phyloP scores from a whole-genome alignment of 805 yeast genomes.

The Brettanomyces anomalus region DNA sequence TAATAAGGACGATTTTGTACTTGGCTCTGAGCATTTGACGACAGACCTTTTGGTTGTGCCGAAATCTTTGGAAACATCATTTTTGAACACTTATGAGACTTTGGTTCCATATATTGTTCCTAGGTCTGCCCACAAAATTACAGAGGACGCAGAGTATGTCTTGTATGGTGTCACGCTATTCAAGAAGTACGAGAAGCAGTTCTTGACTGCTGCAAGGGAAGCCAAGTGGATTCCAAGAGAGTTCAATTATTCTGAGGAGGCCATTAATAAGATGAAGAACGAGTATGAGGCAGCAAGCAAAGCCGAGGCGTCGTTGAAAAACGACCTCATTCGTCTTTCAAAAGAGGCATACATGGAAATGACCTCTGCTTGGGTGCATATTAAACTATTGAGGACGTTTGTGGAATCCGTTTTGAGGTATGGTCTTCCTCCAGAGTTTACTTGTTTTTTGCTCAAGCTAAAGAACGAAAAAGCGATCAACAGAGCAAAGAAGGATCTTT shows the following conservation, averaged over 20 bases:
- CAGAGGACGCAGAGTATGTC: constrained; percentile 64
- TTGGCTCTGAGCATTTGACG: constrained; percentile 76
- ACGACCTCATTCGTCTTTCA: constrained; percentile 74
- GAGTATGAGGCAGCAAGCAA: constrained; percentile 73
- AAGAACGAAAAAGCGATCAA: constrained; percentile 30
- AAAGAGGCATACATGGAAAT: constrained; percentile 87
- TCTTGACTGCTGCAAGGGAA: constrained; percentile 67
- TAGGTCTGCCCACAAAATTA: constrained; percentile 65
- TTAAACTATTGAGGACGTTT: constrained; percentile 77
- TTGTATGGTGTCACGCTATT: constrained; percentile 77
- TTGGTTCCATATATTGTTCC: constrained; percentile 82
- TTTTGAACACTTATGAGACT: constrained; percentile 65
- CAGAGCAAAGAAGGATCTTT: constrained; percentile 60
- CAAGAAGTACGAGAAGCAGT: constrained; percentile 69
- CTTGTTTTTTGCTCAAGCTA: constrained; percentile 40
- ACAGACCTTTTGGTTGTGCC: constrained; percentile 91
- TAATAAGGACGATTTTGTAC: constrained; percentile 70
- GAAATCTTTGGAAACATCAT: constrained; percentile 47
- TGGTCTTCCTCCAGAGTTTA: constrained; percentile 92
- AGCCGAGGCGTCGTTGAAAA: constrained; percentile 61
- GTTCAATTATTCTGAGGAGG: constrained; percentile 74
- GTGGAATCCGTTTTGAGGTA: constrained; percentile 93
- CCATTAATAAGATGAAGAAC: constrained; percentile 59
- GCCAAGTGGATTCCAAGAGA: constrained; percentile 89
- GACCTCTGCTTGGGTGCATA: constrained; percentile 79